Conservation (phyloP, 495 filamentous ascomycete species). For the Friedmanniomyces endolithicus region DNA sequence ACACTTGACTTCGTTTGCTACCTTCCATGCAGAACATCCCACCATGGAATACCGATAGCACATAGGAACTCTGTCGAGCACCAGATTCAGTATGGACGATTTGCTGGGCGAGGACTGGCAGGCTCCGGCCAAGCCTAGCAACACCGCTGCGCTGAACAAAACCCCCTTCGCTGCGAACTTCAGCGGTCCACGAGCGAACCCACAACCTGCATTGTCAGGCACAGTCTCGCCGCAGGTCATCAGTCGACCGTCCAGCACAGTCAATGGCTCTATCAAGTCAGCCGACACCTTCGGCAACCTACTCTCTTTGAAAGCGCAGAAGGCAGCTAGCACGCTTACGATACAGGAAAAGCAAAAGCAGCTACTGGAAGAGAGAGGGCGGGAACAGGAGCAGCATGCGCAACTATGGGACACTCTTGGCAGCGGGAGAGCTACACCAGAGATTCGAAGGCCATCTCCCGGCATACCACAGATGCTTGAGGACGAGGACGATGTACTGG, state of each 20-base stretch:
- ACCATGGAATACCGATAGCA: not conserved
- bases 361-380: slow-evolving; percentile 62
- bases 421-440: slow-evolving; percentile 38
- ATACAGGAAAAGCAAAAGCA: slow-evolving; percentile 76
- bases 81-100: slow-evolving; percentile 14
- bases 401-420: slow-evolving; percentile 63
- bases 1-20: not conserved
- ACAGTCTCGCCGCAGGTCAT: slow-evolving; percentile 43
- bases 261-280: slow-evolving; percentile 42
- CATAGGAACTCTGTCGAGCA: not conserved
- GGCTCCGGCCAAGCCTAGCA: slow-evolving; percentile 8
- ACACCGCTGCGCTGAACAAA: slow-evolving; percentile 1
- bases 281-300: slow-evolving; percentile 84
- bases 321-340: slow-evolving; percentile 53
- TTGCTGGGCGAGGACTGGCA: slow-evolving; percentile 18
- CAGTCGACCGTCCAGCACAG: slow-evolving; percentile 27
- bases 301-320: slow-evolving; percentile 60
- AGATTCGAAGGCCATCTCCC: slow-evolving; percentile 16
- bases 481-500: slow-evolving; percentile 49
- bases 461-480: slow-evolving; percentile 13
- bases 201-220: slow-evolving; percentile 39
- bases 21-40: not conserved
- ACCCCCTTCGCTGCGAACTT: slow-evolving; percentile 6
- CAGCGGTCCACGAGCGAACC: slow-evolving; percentile 14
- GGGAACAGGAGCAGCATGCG: slow-evolving; percentile 58